phyloP scores from a whole-genome alignment of 2,329 filamentous ascomycete genomes.

The Aphanoascus verrucosus region DNA sequence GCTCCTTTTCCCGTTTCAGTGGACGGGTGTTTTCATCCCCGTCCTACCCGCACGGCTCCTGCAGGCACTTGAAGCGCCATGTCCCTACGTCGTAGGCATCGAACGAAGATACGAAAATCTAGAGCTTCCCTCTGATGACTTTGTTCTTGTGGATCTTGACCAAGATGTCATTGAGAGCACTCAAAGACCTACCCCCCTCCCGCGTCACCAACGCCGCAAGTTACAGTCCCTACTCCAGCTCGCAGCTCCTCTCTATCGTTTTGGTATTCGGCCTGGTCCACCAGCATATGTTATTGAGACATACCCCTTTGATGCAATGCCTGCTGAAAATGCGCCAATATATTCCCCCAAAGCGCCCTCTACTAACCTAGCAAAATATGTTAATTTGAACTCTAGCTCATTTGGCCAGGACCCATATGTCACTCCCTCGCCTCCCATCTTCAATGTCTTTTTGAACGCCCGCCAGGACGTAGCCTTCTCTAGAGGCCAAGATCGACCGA shows the following conservation, averaged over 20 bases:
- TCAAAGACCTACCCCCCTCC: constrained; percentile 62
- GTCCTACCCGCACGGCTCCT: constrained; percentile 77
- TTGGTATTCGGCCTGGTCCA: constrained; percentile 75
- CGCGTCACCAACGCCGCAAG: constrained; percentile 81
- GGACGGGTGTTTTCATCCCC: constrained; percentile 90
- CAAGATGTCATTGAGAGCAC: constrained; percentile 82
- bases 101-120: constrained; percentile 65
- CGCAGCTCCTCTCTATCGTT: constrained; percentile 82
- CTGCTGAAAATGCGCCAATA: constrained; percentile 70
- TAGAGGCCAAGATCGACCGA: constrained; percentile 56
- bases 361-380: constrained; percentile 72
- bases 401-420: constrained; percentile 58
- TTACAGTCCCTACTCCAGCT: constrained; percentile 77
- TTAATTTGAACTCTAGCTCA: constrained; percentile 75
- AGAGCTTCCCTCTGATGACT: constrained; percentile 79
- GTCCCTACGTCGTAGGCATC: constrained; percentile 93
- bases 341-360: constrained; percentile 62
- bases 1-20: constrained; percentile 79
- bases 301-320: constrained; percentile 81
- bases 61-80: constrained; percentile 85
- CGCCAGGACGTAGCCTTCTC: constrained; percentile 50
- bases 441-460: constrained; percentile 81
- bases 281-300: constrained; percentile 89
- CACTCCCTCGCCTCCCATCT: constrained; percentile 54
- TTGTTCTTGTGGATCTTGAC: constrained; percentile 88